Base-by-base conservation (phyloP, 2,329 filamentous ascomycete species). In the Aureobasidium pullulans region DNA sequence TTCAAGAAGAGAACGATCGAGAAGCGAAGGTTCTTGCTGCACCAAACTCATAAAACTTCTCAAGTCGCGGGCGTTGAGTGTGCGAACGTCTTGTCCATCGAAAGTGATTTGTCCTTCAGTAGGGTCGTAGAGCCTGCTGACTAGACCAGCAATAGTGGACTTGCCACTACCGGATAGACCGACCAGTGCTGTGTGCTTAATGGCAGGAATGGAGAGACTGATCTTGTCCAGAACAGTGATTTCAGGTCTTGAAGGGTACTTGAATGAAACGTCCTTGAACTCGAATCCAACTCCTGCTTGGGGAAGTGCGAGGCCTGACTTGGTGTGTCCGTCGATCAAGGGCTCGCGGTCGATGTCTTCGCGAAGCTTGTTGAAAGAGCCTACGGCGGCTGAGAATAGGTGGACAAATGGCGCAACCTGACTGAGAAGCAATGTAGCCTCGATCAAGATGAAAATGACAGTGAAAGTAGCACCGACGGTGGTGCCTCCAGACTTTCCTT, bases 291-390 rank as follows among this genome's bases (percentile, higher is more conserved):
- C 65, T 37, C 58, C 56, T 23, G 60, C 52, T 16, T 50, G 23
- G 23, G 63, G 46, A 4, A 68, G 68, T 31, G 66, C 66, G 9
- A 66, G 62, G 6, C 68, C 69, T n/a, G 64, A 62, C 3, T 66
- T 64, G 15, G 68, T 67, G 10, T 70, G 73, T 43, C 69, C 70
- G 61, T 76, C 71, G 34, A 76, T 76, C 11, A 66, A 62, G 32
- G 74, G 71, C 15, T 66, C 56, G 4, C 76, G 75, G 13, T 84
- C 77, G 50, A 88, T 84, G 46, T 85, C 84, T 36, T 77, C 73
- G 13, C 76, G 76, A 6, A 89, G 71, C 52, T 84, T 83, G 59
- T 79, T 71, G 64, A 81, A 88, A 0, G 84, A 75, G n/a, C 75
- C 75, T 10, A 76, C 71, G 2, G 78, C 79, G 11, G 74, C 72